Evolutionary conservation across 164 flowering plant genomes (phyloP), one percentile per base, ranked within the genome.

Genomic region (Aristolochia fimbriata): DNA sequence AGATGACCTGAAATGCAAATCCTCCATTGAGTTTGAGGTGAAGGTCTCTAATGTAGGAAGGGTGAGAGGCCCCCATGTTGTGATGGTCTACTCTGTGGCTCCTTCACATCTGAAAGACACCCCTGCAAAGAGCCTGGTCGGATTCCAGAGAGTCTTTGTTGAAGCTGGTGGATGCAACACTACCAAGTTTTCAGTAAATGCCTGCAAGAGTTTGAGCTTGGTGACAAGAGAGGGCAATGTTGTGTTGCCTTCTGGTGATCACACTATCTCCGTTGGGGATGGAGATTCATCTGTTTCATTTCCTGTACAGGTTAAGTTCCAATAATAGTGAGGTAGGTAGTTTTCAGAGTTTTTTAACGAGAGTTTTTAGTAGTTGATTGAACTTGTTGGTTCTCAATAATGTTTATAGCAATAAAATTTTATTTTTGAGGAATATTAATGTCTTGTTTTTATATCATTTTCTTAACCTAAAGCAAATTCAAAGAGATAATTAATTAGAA

Each of bases 31-130:
- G 3, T 46, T 74, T 20, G 61, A 71, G 25, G 57, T 71, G 3
- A 41, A 66, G 21, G 67, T 71, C 8, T 14, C 24, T 10, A 74
- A 70, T 46, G 30, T 27, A 14, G 77, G 74, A 0, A 12, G 4
- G 16, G 9, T 1, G 41, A 64, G 55, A 21, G 74, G 64, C 3
- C 11, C 9, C 13, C 55, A 58, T 14, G 67, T 59, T 0, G 46
- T 71, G 15, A 10, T 71, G 25, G 64, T 66, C 13, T 71, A 71
- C 47, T 62, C 69, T 2, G 47, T 43, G 41, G 72, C 70, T 25
- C 72, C 76, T 10, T 15, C 0, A 5, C 61, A 43, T 9, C 45
- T 62, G 15, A 11, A 22, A 12, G 25, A 27, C 14, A 46, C 61
- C 1, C 51, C 48, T 15, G 0, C 22, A 3, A 71, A 71, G 67